Evolutionary conservation across 2,329 filamentous ascomycete genomes (phyloP).

Genomic region (Botryotinia narcissicola): DNA sequence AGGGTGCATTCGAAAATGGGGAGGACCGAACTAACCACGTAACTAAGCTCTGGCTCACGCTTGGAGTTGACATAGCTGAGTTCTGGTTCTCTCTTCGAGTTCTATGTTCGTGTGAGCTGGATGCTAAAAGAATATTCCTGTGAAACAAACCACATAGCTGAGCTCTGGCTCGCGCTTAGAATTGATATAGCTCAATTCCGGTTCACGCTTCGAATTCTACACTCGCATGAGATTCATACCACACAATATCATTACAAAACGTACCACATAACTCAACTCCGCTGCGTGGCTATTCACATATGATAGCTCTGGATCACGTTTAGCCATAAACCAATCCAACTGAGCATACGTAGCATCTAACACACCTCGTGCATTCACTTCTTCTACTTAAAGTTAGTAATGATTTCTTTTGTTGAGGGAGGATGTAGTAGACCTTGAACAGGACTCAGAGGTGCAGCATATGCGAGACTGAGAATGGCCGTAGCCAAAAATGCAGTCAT

Average conservation of each 20-base stretch:
- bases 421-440: neutral
- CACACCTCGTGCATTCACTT: neutral
- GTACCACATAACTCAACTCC: neutral
- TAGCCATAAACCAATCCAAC: neutral
- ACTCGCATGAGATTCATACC: neutral
- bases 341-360: neutral
- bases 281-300: constrained; percentile 1
- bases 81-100: neutral
- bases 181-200: neutral
- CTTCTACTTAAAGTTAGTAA: neutral
- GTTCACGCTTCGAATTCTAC: neutral
- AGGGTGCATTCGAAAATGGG: too few relatives aligned
- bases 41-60: neutral
- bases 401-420: neutral
- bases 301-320: constrained; percentile 4
- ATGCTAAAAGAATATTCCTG: too few relatives aligned
- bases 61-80: neutral
- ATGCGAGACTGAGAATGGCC: neutral
- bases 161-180: neutral
- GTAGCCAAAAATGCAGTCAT: neutral
- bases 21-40: neutral
- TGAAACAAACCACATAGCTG: neutral
- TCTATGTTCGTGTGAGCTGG: neutral
- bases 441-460: neutral
- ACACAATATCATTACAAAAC: neutral